These are phyloP conservation scores for Vigna mungo DNA, from an alignment of 306 rosid species.

Conservation along the genomic window DNA sequence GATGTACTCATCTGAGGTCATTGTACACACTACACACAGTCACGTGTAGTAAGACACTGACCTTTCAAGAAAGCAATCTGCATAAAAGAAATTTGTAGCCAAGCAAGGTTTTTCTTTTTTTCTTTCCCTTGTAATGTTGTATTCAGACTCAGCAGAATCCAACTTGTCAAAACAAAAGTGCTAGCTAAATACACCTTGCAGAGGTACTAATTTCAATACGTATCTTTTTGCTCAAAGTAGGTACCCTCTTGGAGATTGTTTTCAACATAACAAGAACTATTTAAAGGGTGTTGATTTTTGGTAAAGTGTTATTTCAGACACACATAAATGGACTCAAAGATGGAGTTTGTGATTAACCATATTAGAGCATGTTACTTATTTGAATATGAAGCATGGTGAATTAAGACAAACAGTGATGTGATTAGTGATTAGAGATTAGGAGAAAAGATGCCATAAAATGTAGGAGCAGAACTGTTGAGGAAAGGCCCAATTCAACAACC, in stretches of 20 bases:
- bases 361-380: background rate
- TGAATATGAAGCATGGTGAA: slow-evolving; percentile 3
- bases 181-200: background rate
- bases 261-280: background rate
- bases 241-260: background rate
- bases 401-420: slow-evolving; percentile 7
- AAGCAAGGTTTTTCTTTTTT: background rate
- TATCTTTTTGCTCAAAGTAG: background rate
- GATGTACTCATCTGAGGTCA: slow-evolving; percentile 15
- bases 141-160: background rate
- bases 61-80: slow-evolving; percentile 5
- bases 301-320: no score
- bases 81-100: background rate
- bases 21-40: slow-evolving; percentile 20
- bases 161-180: slow-evolving; percentile 19
- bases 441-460: background rate
- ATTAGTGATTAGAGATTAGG: slow-evolving; percentile 4
- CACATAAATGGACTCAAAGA: background rate
- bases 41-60: slow-evolving; percentile 24
- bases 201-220: background rate
- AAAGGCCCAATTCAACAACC: slow-evolving; percentile 60
- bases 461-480: slow-evolving; percentile 36
- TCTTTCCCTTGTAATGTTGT: background rate
- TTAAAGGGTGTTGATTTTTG: no score
- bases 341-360: background rate